These are phyloP conservation scores for Aspergillus spinulosporus DNA, from an alignment of 2,329 filamentous ascomycete genomes.

Conservation along the genomic window DNA sequence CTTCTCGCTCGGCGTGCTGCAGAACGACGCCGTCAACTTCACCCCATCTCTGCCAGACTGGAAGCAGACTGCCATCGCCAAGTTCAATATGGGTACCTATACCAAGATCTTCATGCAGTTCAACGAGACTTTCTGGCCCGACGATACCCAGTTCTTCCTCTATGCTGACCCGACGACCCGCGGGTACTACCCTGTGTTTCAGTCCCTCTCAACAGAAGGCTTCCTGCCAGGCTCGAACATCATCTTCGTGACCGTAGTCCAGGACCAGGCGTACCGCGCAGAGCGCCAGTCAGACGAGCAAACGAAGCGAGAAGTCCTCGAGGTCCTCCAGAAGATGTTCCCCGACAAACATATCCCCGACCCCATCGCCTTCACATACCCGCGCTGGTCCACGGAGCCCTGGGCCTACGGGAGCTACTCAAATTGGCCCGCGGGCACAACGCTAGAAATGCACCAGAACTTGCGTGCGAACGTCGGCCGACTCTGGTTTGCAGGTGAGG, in stretches of 20 bases:
- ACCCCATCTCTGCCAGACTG: conserved; percentile 60
- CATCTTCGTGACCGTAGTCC: conserved; percentile 64
- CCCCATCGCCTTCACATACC: conserved; percentile 62
- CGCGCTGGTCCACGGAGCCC: conserved; percentile 55
- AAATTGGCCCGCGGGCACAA: conserved; percentile 66
- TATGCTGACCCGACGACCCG: conserved; percentile 52
- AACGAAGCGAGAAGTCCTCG: conserved; percentile 59
- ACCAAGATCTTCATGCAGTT: conserved; percentile 74
- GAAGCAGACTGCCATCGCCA: conserved; percentile 65
- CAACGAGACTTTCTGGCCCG: conserved; percentile 65
- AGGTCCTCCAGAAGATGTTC: conserved; percentile 63
- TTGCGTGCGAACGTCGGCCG: conserved; percentile 63
- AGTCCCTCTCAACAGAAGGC: conserved; percentile 59
- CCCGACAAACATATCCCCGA: conserved; percentile 58
- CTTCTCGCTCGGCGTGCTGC: conserved; percentile 68
- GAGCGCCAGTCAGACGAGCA: conserved; percentile 61
- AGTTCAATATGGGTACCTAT: conserved; percentile 69
- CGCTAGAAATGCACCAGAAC: conserved; percentile 66
- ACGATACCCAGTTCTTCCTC: conserved; percentile 55
- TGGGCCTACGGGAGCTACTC: conserved; percentile 64
- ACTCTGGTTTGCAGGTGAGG: conserved; percentile 67
- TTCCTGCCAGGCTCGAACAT: conserved; percentile 65
- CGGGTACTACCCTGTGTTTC: conserved; percentile 63
- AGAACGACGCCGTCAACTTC: conserved; percentile 61
- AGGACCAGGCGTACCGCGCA: conserved; percentile 56